Base-by-base conservation (phyloP, 2,329 filamentous ascomycete species). In the Seiridium unicorne region DNA sequence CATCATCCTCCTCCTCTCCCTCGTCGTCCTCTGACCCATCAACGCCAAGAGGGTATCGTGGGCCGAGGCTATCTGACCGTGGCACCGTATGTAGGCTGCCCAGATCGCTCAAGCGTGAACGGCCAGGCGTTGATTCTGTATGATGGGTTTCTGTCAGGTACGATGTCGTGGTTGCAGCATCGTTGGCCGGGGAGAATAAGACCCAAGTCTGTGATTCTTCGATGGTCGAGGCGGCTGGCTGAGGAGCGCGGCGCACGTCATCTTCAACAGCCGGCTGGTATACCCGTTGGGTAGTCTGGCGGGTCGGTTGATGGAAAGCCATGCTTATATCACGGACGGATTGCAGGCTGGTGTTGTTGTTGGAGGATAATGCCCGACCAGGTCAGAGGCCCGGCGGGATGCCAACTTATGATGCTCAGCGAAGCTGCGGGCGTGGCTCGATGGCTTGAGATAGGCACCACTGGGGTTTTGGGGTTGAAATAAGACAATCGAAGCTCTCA, bases 131-230 rank as follows among this genome's bases (percentile, higher is more conserved):
- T 75, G 85, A 65, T 79, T 93, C 72, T 75, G 87, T 78, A 78
- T 84, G 70, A 74, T 91, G 73, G 73, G 87, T 86, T 44, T 91
- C 87, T 49, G 88, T 91, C 57, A 88, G 83, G 63, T 89, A 88
- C 4, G 87, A 87, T 9, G 83, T 83, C 26, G 90, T 89, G 3
- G 82, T 84, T 51, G 76, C 77, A 40, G 81, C 78, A 61, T 82
- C 84, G 64, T 88, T 87, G 7, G 83, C 82, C 1, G 92, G 92
- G 6, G 93, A 91, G 80, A 99, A 99, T 65, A 99, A 86, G 58
- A 98, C 90, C 95, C 95, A 99, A 84, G 96, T 94, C 75, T 95
- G 90, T 10, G 91, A 89, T 65, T 93, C 89, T 62, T 91, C 87
- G 61, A 87, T 77, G 48, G 70, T 68, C 54, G 76, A 74, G 42